Evolutionary conservation across 345 rosid genomes (phyloP).

Genomic region (Hypericum androsaemum): DNA sequence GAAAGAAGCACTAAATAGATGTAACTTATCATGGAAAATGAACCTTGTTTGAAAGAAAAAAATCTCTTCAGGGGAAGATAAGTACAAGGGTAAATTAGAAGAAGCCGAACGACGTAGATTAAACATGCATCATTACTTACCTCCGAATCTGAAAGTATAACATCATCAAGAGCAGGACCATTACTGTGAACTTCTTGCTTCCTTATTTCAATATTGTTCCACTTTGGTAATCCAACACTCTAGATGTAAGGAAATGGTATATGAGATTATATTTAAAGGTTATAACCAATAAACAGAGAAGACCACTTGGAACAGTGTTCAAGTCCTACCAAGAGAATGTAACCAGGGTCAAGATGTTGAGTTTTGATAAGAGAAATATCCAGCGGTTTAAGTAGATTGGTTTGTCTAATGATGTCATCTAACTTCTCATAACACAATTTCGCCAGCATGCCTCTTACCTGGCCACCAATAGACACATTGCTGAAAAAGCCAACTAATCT

Average conservation of each 20-base stretch:
- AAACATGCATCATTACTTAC: slow-evolving; percentile 27
- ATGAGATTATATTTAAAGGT: slow-evolving; percentile 5
- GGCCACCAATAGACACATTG: slow-evolving; percentile 9
- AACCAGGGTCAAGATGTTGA: slow-evolving; percentile 88
- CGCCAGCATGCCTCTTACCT: slow-evolving; percentile 95
- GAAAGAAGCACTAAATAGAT: too few species aligned
- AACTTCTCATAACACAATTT: slow-evolving; percentile 81
- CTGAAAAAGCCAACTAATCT: background rate
- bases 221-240: slow-evolving; percentile 79
- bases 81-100: slow-evolving; percentile 1
- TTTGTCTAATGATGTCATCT: slow-evolving; percentile 83
- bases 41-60: too few species aligned
- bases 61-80: background rate
- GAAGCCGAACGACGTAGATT: too few species aligned
- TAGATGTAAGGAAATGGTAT: slow-evolving; percentile 20
- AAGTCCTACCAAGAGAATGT: slow-evolving; percentile 58
- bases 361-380: slow-evolving; percentile 95
- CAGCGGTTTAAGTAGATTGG: slow-evolving; percentile 64
- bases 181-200: slow-evolving; percentile 84
- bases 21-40: too few species aligned
- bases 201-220: slow-evolving; percentile 82
- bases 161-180: slow-evolving; percentile 77
- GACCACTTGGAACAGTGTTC: slow-evolving; percentile 4
- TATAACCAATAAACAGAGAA: slow-evolving; percentile 1
- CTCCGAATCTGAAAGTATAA: slow-evolving; percentile 72